These are phyloP conservation scores for Uronychia setigera DNA, from an alignment of 73 alveolate species.

Conservation along the genomic window DNA sequence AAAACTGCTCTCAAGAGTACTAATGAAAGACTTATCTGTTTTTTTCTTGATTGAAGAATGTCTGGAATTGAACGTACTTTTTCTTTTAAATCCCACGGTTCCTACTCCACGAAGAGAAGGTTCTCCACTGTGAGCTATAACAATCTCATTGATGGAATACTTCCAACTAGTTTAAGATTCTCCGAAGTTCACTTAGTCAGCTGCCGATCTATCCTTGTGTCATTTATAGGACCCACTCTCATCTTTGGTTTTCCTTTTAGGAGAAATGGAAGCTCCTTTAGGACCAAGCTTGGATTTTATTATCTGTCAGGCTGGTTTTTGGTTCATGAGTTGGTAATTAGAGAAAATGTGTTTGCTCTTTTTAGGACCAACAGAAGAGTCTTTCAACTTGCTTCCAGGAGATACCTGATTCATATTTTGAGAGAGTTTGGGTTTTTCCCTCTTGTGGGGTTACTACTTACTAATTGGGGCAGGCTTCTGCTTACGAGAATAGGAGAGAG, in stretches of 20 bases:
- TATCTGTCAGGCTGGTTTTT: background rate
- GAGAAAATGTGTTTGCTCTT: background rate
- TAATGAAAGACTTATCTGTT: background rate
- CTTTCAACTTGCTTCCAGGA: background rate
- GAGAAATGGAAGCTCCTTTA: background rate
- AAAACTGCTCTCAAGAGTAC: background rate
- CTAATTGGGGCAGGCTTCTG: background rate
- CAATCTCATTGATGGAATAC: background rate
- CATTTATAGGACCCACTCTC: background rate
- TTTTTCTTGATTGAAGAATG: background rate
- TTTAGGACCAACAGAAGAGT: background rate
- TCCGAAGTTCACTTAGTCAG: background rate
- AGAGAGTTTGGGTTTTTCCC: background rate
- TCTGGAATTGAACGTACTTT: background rate
- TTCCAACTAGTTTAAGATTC: background rate
- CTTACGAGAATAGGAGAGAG: background rate
- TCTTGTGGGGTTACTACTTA: background rate
- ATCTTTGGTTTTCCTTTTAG: background rate
- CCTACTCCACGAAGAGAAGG: background rate
- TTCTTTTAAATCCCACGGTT: background rate
- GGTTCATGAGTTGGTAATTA: background rate
- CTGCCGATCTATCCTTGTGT: background rate
- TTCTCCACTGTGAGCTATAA: background rate
- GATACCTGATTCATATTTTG: no score
- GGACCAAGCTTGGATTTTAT: background rate